Conservation (phyloP, 768 basidiomycete species). For the Lentinula lateritia region DNA sequence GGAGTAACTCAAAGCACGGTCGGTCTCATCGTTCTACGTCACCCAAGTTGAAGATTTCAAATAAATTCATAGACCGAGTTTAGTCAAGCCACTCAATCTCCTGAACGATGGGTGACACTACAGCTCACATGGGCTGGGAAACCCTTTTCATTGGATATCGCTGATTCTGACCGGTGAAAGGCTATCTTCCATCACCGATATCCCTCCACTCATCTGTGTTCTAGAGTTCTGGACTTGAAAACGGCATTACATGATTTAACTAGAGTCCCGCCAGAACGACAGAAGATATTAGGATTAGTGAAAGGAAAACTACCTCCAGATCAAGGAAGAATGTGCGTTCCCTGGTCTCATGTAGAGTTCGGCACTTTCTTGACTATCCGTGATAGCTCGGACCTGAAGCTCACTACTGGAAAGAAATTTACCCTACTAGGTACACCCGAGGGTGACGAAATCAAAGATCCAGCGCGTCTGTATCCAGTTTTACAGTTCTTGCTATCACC, state of each 20-base stretch:
- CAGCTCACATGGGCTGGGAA: conserved; percentile 73
- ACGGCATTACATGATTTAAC: conserved; percentile 60
- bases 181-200: not conserved
- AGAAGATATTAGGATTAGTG: conserved; percentile 83
- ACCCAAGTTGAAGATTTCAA: not conserved
- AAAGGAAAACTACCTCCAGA: conserved; percentile 81
- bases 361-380: conserved; percentile 1
- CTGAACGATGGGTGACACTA: conserved; percentile 55
- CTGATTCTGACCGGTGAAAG: conserved; percentile 69
- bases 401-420: conserved; percentile 65
- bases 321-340: conserved; percentile 55
- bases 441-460: conserved; percentile 82
- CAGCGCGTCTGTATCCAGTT: conserved; percentile 39
- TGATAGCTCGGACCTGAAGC: conserved; percentile 51
- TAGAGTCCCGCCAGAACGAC: conserved; percentile 74
- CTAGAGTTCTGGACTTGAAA: conserved; percentile 80
- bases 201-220: conserved; percentile 4
- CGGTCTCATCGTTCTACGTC: not conserved
- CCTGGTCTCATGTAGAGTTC: not conserved
- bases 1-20: not conserved
- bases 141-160: conserved; percentile 56
- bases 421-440: conserved; percentile 83
- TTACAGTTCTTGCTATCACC: not conserved
- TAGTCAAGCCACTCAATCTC: not conserved
- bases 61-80: not conserved